Percentiles rank a stretch among this genome's conserved stretches.
Evolutionary conservation across 139 green algal genomes (phyloP).

Genomic region (Diplosphaera chodatii): DNA sequence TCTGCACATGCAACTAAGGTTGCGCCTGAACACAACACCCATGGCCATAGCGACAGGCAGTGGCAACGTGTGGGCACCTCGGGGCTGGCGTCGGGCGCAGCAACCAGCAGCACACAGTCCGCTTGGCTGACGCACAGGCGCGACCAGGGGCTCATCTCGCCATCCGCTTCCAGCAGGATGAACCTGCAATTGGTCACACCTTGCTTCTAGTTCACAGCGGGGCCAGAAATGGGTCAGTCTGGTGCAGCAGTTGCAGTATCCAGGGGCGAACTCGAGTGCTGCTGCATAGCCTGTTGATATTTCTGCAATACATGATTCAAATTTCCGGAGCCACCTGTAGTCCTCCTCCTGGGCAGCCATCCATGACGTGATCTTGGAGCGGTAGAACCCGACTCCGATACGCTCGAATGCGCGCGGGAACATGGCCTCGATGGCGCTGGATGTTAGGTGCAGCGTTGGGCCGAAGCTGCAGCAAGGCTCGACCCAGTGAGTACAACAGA

Average conservation of each 20-base stretch:
- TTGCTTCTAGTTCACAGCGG: no score
- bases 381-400: slow-evolving; percentile 64
- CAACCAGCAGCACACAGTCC: slow-evolving; percentile 42
- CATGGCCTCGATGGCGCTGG: slow-evolving; percentile 22
- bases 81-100: slow-evolving; percentile 6
- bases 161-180: slow-evolving; percentile 68
- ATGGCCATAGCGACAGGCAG: no score
- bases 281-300: no score
- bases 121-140: slow-evolving; percentile 63
- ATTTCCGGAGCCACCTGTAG: slow-evolving; percentile 40
- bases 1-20: no score
- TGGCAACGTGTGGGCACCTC: no score
- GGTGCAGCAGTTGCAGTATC: no score
- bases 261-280: no score
- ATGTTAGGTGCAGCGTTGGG: slow-evolving; percentile 46
- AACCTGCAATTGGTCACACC: slow-evolving; percentile 47
- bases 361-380: slow-evolving; percentile 71
- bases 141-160: slow-evolving; percentile 43
- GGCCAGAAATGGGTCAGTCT: no score
- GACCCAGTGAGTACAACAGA: no score
- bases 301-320: no score
- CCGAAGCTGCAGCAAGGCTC: slow-evolving; percentile 17
- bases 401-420: slow-evolving; percentile 52
- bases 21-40: no score
- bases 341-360: slow-evolving; percentile 72